Conservation (phyloP, 805 yeast species). For the Cyberlindnera maclurae region DNA sequence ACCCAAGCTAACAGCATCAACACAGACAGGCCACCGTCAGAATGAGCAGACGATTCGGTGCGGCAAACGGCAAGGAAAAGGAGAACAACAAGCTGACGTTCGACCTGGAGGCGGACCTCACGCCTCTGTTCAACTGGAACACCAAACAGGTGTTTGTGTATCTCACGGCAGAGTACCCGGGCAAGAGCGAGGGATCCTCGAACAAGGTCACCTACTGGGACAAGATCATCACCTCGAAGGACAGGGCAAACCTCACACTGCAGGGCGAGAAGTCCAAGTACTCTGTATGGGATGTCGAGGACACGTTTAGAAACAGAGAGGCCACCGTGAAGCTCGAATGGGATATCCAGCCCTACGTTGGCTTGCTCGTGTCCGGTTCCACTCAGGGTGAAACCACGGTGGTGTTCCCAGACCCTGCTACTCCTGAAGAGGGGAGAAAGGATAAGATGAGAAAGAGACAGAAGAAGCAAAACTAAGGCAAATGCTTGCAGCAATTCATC, state of each 20-base stretch:
- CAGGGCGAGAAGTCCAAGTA: slow-evolving; percentile 60
- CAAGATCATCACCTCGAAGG: slow-evolving; percentile 54
- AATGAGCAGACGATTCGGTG: slow-evolving; percentile 60
- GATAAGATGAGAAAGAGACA: slow-evolving; percentile 10
- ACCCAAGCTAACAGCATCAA: background rate
- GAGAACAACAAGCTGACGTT: slow-evolving; percentile 69
- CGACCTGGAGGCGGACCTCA: slow-evolving; percentile 67
- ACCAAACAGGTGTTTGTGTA: slow-evolving; percentile 94
- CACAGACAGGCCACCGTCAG: slow-evolving; percentile 35
- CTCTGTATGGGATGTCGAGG: slow-evolving; percentile 79
- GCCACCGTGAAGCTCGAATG: slow-evolving; percentile 71
- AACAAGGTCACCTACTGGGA: slow-evolving; percentile 90
- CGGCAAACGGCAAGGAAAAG: slow-evolving; percentile 56
- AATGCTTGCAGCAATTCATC: no score
- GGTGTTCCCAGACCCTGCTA: slow-evolving; percentile 14
- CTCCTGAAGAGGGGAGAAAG: slow-evolving; percentile 7
- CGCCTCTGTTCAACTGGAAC: slow-evolving; percentile 89
- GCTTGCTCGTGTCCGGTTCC: slow-evolving; percentile 67
- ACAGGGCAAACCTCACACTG: slow-evolving; percentile 52
- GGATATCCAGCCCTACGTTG: slow-evolving; percentile 90
- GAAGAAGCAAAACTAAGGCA: no score
- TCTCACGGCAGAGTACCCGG: slow-evolving; percentile 73
- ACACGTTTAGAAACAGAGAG: slow-evolving; percentile 47
- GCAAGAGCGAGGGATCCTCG: slow-evolving; percentile 28
- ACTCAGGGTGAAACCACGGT: slow-evolving; percentile 26